These are phyloP conservation scores for Lactifluus rugatus DNA, from an alignment of 768 basidiomycete species.

Conservation along the genomic window DNA sequence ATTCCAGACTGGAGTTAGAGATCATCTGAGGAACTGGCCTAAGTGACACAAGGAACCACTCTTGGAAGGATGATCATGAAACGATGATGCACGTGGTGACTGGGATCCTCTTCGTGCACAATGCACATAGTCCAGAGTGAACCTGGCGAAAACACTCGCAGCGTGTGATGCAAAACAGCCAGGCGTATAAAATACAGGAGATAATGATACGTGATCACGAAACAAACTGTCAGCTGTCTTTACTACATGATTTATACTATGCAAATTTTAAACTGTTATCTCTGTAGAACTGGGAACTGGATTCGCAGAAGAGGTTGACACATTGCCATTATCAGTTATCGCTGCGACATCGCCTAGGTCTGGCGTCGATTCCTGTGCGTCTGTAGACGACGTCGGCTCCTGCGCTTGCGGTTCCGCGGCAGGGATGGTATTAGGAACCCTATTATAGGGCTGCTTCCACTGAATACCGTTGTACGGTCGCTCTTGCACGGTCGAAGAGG, in stretches of 20 bases:
- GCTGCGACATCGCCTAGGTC: not conserved
- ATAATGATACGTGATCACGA: slow-evolving; percentile 13
- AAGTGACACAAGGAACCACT: too few relatives aligned
- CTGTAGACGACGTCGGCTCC: not conserved
- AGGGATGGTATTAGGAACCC: slow-evolving; percentile 1
- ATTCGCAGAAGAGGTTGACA: not conserved
- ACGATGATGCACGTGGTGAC: too few relatives aligned
- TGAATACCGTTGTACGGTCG: slow-evolving; percentile 4
- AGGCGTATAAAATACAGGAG: slow-evolving; percentile 11
- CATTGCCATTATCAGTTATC: not conserved
- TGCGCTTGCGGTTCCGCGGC: not conserved
- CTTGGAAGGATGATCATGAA: too few relatives aligned
- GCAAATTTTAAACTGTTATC: not conserved
- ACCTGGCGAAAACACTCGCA: not conserved
- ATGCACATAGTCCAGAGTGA: not conserved
- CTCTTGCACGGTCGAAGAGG: not conserved
- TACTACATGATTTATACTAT: not conserved
- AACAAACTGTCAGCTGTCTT: not conserved
- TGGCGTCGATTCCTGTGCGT: not conserved
- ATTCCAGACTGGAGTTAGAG: too few relatives aligned
- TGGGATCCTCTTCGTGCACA: too few relatives aligned
- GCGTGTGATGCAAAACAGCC: not conserved
- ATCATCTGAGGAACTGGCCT: too few relatives aligned
- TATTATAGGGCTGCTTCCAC: slow-evolving; percentile 13
- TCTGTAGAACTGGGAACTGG: not conserved